A percentile compares a stretch with the other conserved stretches of the same genome.
Conservation (phyloP, 495 filamentous ascomycete genomes). For the Clohesyomyces aquaticus region DNA sequence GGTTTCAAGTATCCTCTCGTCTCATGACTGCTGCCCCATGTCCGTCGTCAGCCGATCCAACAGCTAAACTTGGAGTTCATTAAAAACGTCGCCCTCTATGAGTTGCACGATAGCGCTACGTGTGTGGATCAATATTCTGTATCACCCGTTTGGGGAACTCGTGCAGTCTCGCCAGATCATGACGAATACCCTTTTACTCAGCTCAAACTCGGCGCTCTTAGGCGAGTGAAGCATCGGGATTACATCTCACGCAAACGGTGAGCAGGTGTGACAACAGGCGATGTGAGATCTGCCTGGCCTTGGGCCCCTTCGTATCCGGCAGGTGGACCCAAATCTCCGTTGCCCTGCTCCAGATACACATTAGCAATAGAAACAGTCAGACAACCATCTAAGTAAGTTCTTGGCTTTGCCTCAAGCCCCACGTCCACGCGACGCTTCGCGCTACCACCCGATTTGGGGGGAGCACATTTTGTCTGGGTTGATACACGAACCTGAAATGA, state of each 20-base stretch:
- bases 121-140: neutral
- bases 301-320: conserved; percentile 14
- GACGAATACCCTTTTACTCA: conserved; percentile 12
- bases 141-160: neutral
- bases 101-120: neutral
- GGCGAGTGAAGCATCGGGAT: neutral
- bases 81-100: neutral
- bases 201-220: neutral
- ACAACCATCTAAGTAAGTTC: too few species aligned
- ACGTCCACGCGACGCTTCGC: neutral
- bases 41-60: conserved; percentile 2
- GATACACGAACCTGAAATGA: neutral
- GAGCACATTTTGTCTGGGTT: too few species aligned
- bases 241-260: conserved; percentile 21
- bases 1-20: neutral
- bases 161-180: neutral
- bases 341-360: conserved; percentile 9
- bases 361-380: conserved; percentile 25
- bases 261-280: neutral
- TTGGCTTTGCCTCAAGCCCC: neutral
- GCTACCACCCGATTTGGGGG: too few species aligned
- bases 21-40: conserved; percentile 8
- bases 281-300: conserved; percentile 17
- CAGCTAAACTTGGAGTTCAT: neutral
- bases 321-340: conserved; percentile 13